Evolutionary conservation across 345 rosid species (phyloP), one percentile per base, ranked within the genome.

Genomic region (Nephelium lappaceum): DNA sequence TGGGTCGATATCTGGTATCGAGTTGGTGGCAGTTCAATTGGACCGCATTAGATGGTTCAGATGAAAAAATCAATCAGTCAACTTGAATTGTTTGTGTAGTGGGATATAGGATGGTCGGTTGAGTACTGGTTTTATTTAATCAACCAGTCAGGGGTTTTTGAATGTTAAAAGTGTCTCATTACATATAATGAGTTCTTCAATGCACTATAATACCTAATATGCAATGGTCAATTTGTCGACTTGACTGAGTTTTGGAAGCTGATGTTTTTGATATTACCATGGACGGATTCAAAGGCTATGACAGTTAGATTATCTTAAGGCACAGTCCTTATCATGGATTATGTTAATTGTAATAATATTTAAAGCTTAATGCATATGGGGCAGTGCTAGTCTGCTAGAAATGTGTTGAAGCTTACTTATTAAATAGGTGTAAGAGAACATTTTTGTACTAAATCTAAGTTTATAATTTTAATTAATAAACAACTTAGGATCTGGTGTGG

Each of bases 21-120:
- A 58, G 71, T 74, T 53, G 79, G 67, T 57, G 47, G 49, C 36
- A 66, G 43, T 15, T 68, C 67, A 65, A 63, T 16, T 66, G 53
- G 5, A 73, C 39, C 39, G 36, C 61, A 38, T 41, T n/a, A 8
- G 19, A 60, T 42, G 21, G 11, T 61, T 41, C 23, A 39, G 53
- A 60, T 72, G 67, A 39, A 62, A 60, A 45, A 45, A 45, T 1
- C 0, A 45, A 14, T 24, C 24, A 19, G 24, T 74, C 77, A 73
- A 61, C 55, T 61, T 12, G 57, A 42, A 42, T 42, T 38, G 36
- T 10, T 38, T 39, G 15, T 6, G 45, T 0, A 14, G 15, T 9
- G 3, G 62, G 19, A 23, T 12, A 27, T 57, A 21, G 73, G 27
- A 15, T 18, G 6, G 73, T 31, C 51, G 12, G 12, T 27, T 1